Conservation (phyloP, 202 grass and related monocot genomes). For the Elaeis oleifera region DNA sequence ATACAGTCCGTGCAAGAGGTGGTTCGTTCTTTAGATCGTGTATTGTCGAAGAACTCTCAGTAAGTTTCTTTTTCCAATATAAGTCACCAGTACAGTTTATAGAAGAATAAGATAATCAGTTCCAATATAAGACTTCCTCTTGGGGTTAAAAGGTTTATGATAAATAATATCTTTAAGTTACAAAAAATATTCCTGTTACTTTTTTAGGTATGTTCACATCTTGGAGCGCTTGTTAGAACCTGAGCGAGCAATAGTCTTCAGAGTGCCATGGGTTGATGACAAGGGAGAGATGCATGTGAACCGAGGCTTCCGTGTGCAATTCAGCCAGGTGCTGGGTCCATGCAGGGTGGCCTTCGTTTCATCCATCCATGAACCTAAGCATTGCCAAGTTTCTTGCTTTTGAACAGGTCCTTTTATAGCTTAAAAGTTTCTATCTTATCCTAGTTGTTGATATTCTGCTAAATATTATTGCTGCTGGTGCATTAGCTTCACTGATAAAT, state of each 20-base stretch:
- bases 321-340: conserved; percentile 90
- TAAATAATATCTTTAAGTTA: no score
- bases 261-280: conserved; percentile 98
- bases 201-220: conserved; percentile 81
- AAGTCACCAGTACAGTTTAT: not conserved
- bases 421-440: conserved; percentile 9
- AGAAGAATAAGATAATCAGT: not conserved
- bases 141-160: no score
- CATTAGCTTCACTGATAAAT: no score
- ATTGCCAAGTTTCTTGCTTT: conserved; percentile 96
- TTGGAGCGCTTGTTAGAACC: conserved; percentile 96
- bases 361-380: conserved; percentile 95
- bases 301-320: conserved; percentile 88
- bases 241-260: conserved; percentile 78
- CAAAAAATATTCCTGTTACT: conserved; percentile 18
- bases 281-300: conserved; percentile 83
- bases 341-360: conserved; percentile 95
- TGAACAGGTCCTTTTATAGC: conserved; percentile 66
- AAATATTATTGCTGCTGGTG: no score
- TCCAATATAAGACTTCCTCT: no score
- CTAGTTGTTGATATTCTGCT: not conserved
- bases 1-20: conserved; percentile 90
- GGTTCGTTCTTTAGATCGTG: conserved; percentile 92
- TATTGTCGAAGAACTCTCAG: conserved; percentile 83
- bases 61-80: conserved; percentile 30